These are phyloP conservation scores for Fragaria nilgerrensis DNA, from an alignment of 306 rosid genomes.

Conservation along the genomic window DNA sequence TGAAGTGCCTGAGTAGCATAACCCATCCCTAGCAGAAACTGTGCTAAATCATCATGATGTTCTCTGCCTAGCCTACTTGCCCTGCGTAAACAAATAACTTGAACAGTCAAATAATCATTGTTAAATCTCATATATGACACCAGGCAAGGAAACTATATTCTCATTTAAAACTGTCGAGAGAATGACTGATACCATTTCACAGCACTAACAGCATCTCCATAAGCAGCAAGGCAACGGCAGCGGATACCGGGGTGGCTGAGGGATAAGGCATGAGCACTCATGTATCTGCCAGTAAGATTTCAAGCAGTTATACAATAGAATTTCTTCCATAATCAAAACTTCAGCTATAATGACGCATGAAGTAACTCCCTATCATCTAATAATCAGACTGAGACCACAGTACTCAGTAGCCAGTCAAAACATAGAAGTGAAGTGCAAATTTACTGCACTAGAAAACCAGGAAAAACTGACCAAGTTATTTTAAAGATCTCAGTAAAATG, in stretches of 20 bases:
- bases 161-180: constrained; percentile 14
- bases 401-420: background rate
- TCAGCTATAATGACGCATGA: background rate
- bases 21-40: constrained; percentile 98
- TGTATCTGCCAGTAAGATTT: constrained; percentile 60
- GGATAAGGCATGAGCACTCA: constrained; percentile 97
- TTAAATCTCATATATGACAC: background rate
- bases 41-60: constrained; percentile 98
- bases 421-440: background rate
- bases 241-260: constrained; percentile 97
- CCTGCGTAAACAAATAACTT: constrained; percentile 54
- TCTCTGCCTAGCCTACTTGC: constrained; percentile 98
- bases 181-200: constrained; percentile 71
- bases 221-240: constrained; percentile 98
- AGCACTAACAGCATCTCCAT: constrained; percentile 98
- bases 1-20: constrained; percentile 97
- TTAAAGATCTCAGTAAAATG: background rate
- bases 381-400: background rate
- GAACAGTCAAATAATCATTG: constrained; percentile 18
- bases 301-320: background rate
- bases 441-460: background rate
- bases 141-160: background rate
- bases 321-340: background rate
- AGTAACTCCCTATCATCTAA: background rate
- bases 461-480: background rate